Percentiles rank a stretch among this genome's conserved stretches.
Conservation (phyloP, 345 rosid species). For the Rhodamnia rubescens region DNA sequence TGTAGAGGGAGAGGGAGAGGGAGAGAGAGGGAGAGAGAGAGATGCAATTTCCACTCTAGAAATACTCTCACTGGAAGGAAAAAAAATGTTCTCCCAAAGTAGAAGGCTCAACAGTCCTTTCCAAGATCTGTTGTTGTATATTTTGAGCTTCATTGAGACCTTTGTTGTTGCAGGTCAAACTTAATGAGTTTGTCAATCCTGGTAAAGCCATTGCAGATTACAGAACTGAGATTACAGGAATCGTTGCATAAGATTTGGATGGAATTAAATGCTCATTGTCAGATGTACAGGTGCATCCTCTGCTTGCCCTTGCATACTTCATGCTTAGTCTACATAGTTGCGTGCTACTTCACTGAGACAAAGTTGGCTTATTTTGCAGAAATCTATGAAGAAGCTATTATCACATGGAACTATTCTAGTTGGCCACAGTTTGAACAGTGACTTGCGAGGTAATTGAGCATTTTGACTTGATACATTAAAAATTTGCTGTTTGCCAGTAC, state of each 20-base stretch:
- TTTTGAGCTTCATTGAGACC: not conserved
- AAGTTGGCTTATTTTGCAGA: constrained; percentile 25
- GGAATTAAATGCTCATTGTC: constrained; percentile 45
- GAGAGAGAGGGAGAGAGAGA: not conserved
- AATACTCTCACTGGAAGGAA: not conserved
- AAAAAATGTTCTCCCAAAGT: not conserved
- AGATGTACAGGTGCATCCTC: constrained; percentile 55
- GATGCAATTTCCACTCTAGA: not conserved
- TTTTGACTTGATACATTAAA: not conserved
- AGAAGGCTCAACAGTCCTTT: not conserved
- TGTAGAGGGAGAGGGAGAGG: not conserved
- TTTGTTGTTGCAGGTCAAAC: constrained; percentile 45
- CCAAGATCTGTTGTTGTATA: not conserved
- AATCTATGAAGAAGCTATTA: constrained; percentile 58
- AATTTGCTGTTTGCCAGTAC: not conserved
- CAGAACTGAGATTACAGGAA: constrained; percentile 75
- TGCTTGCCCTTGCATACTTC: not conserved
- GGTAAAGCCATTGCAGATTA: constrained; percentile 49
- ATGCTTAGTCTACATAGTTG: not conserved
- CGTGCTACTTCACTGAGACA: not conserved
- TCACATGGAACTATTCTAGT: constrained; percentile 53
- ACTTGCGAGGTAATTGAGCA: constrained; percentile 44
- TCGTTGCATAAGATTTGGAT: constrained; percentile 56
- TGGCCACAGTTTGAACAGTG: constrained; percentile 79
- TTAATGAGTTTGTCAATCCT: constrained; percentile 66